Evolutionary conservation across 306 rosid genomes (phyloP).

Genomic region (Clitoria ternatea): DNA sequence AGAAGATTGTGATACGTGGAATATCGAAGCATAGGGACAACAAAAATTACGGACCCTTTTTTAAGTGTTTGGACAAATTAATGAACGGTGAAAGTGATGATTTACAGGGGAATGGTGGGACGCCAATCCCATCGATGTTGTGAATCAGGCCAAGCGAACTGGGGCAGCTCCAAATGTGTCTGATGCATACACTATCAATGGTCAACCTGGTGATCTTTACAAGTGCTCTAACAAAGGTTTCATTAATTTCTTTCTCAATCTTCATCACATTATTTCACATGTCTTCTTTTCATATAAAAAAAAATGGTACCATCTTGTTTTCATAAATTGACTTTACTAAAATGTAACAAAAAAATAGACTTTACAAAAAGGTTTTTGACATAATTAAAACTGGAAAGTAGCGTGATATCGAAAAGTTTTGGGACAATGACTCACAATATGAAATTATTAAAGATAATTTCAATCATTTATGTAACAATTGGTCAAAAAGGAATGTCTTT

Average conservation of each 20-base stretch:
- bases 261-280: not conserved
- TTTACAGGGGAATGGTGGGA: slow-evolving; percentile 99
- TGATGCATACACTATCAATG: slow-evolving; percentile 86
- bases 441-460: slow-evolving; percentile 14
- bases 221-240: slow-evolving; percentile 77
- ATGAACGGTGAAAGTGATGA: slow-evolving; percentile 9
- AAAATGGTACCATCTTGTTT: too few relatives aligned
- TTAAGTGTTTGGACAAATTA: not conserved
- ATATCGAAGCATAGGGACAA: not conserved
- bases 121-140: slow-evolving; percentile 71
- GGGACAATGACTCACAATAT: not conserved
- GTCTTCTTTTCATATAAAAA: too few relatives aligned
- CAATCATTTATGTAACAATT: not conserved
- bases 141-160: slow-evolving; percentile 57
- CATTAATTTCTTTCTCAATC: not conserved
- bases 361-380: not conserved
- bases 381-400: not conserved
- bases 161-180: slow-evolving; percentile 82
- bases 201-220: slow-evolving; percentile 96
- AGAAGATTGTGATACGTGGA: not conserved
- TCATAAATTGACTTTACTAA: too few relatives aligned
- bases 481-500: not conserved
- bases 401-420: not conserved
- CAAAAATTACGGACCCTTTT: not conserved
- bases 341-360: not conserved